Conservation (phyloP, 2,329 filamentous ascomycete species). For the Aspergillus sp. region DNA sequence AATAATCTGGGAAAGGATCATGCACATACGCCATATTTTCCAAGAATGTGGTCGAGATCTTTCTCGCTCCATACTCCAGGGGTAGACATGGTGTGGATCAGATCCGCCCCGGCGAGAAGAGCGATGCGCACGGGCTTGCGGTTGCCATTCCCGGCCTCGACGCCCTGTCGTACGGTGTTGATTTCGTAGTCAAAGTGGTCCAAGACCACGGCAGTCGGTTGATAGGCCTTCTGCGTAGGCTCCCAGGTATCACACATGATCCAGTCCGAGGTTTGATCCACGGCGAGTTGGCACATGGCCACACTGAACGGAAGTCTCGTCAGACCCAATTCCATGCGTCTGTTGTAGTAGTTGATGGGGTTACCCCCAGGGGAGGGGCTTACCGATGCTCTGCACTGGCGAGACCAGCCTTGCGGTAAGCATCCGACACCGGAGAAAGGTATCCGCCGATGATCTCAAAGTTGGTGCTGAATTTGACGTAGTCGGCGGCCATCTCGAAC, state of each 20-base stretch:
- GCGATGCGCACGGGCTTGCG: slow-evolving; percentile 71
- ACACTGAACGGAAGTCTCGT: slow-evolving; percentile 48
- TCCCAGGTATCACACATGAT: slow-evolving; percentile 89
- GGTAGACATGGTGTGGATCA: slow-evolving; percentile 71
- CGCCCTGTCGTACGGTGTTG: slow-evolving; percentile 73
- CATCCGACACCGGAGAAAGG: slow-evolving; percentile 72
- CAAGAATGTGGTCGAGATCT: slow-evolving; percentile 85
- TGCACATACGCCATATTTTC: slow-evolving; percentile 65
- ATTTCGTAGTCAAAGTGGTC: slow-evolving; percentile 92
- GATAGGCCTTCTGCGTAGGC: slow-evolving; percentile 78
- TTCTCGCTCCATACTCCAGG: slow-evolving; percentile 75
- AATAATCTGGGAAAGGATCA: neutral
- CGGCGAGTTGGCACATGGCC: slow-evolving; percentile 82
- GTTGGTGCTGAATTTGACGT: slow-evolving; percentile 69
- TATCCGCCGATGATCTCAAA: slow-evolving; percentile 89
- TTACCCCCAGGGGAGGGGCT: slow-evolving; percentile 7
- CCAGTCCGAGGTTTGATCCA: slow-evolving; percentile 70
- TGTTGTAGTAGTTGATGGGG: neutral
- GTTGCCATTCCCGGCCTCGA: slow-evolving; percentile 64
- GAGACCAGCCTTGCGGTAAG: slow-evolving; percentile 77
- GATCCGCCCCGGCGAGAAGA: slow-evolving; percentile 75
- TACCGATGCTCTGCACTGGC: slow-evolving; percentile 69
- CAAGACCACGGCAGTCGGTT: slow-evolving; percentile 83
- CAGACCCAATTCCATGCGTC: neutral
- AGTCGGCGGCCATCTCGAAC: slow-evolving; percentile 85